These are phyloP conservation scores for Vaccinium myrtillus DNA, from an alignment of 148 eudicot species.

Conservation along the genomic window DNA sequence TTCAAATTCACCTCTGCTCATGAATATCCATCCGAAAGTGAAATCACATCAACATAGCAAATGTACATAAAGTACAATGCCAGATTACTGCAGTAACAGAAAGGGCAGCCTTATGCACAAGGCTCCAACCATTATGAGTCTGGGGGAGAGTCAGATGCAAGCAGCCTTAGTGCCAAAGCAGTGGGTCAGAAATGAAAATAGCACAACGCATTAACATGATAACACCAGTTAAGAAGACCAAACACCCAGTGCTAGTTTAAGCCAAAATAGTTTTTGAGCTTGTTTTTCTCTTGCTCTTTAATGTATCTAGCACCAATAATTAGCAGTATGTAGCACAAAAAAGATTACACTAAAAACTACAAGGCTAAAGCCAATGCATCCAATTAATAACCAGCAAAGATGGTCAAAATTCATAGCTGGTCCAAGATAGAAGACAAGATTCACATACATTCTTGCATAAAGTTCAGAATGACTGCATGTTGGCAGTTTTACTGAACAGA, in stretches of 20 bases:
- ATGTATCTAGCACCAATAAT: background rate
- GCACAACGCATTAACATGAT: background rate
- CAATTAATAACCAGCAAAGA: constrained; percentile 5
- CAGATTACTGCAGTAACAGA: background rate
- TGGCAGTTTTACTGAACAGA: background rate
- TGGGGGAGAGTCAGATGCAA: background rate
- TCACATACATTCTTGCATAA: background rate
- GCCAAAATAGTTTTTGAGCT: background rate
- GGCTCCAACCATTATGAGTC: background rate
- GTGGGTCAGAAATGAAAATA: background rate
- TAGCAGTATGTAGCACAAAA: background rate
- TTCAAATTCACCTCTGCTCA: background rate
- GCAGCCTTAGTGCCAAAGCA: background rate
- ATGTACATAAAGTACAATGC: background rate
- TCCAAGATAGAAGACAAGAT: background rate
- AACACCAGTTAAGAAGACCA: background rate
- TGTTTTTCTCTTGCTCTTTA: background rate
- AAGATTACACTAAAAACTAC: background rate
- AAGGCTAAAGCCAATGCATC: background rate
- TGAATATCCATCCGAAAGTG: background rate
- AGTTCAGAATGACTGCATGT: background rate
- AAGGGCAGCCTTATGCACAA: background rate
- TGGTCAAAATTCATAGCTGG: background rate
- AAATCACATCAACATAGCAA: background rate
- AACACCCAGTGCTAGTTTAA: background rate